phyloP scores from a whole-genome alignment of 805 yeast genomes.

The Saturnispora galanensis region DNA sequence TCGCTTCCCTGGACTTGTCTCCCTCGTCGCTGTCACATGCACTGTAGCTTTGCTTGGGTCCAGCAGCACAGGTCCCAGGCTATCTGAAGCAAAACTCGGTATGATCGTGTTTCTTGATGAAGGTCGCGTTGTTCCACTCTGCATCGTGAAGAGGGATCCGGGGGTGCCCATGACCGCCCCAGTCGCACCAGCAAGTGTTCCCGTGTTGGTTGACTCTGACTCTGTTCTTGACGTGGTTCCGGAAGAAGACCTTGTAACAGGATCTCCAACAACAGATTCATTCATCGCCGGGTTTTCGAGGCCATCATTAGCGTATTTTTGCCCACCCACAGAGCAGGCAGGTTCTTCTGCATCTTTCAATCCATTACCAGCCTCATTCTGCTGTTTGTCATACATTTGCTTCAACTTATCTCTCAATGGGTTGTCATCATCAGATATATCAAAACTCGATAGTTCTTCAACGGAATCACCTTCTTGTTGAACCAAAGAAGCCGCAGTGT shows the following conservation, averaged over 20 bases:
- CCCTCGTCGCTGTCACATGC: constrained; percentile 1
- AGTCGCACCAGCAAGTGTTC: too few relatives aligned
- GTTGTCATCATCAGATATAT: constrained; percentile 9
- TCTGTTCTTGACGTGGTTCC: constrained; percentile 1
- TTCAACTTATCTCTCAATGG: not conserved
- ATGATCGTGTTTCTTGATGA: constrained; percentile 11
- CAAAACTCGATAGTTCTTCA: constrained; percentile 15
- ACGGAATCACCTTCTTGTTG: not conserved
- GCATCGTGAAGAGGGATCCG: not conserved
- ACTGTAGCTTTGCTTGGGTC: not conserved
- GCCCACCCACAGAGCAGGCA: too few relatives aligned
- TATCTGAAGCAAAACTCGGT: not conserved
- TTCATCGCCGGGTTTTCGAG: not conserved
- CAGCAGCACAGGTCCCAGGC: not conserved
- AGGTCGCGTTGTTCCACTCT: constrained; percentile 5
- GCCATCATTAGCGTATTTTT: too few relatives aligned
- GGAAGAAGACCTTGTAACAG: not conserved
- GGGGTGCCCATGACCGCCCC: constrained; percentile 7
- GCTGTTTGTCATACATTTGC: not conserved
- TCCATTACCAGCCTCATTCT: not conserved
- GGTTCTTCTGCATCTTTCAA: too few relatives aligned
- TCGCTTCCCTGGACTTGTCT: constrained; percentile 4
- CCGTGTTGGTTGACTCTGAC: not conserved
- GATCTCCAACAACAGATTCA: not conserved
- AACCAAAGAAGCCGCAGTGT: not conserved